Conservation (phyloP, 306 rosid species). For the Prunus davidiana region DNA sequence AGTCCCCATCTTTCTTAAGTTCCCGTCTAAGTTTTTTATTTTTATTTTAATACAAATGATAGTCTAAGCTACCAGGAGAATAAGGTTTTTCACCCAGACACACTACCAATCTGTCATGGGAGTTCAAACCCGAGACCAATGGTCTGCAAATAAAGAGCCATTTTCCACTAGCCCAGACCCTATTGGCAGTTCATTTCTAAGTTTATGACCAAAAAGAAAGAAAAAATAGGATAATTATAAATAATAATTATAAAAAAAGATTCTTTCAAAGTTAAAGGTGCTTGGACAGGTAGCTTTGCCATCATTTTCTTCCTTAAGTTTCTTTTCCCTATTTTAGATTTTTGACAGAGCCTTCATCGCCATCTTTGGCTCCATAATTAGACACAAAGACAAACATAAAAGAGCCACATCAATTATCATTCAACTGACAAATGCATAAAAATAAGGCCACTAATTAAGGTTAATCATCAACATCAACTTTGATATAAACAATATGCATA, state of each 20-base stretch:
- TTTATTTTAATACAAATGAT: too few species aligned
- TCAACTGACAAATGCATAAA: not conserved
- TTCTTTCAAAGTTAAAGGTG: slow-evolving; percentile 5
- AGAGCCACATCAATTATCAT: not conserved
- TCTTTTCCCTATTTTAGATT: not conserved
- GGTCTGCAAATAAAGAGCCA: too few species aligned
- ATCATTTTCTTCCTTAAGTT: not conserved
- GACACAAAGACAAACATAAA: slow-evolving; percentile 4
- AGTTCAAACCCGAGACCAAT: too few species aligned
- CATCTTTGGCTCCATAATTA: not conserved
- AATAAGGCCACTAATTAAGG: not conserved
- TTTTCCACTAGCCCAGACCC: too few species aligned
- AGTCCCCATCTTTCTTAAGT: not conserved
- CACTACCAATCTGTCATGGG: too few species aligned
- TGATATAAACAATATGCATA: not conserved
- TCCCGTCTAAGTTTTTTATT: not conserved
- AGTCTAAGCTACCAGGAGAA: too few species aligned
- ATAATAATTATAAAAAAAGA: not conserved
- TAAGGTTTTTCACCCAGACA: too few species aligned
- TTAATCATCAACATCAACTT: not conserved
- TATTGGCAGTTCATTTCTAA: not conserved
- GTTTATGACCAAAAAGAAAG: not conserved
- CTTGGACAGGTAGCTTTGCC: slow-evolving; percentile 21
- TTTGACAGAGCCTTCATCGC: not conserved
- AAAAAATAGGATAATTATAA: not conserved